Percentiles rank a stretch among this genome's conserved stretches.
Evolutionary conservation across 2,329 filamentous ascomycete genomes (phyloP).

Genomic region (Dactylonectria macrodidyma): DNA sequence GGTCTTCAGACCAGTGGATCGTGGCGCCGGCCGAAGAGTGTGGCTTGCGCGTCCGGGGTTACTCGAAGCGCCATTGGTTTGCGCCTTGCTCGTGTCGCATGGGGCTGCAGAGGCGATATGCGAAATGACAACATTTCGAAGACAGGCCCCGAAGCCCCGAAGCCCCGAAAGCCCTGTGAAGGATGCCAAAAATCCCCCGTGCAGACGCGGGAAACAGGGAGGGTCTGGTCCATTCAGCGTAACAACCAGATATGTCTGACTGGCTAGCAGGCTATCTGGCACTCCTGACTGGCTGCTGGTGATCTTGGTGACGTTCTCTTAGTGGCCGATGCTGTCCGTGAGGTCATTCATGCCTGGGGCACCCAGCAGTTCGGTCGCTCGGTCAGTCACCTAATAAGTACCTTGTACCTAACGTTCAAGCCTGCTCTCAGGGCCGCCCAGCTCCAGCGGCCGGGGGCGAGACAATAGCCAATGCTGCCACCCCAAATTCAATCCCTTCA

Average conservation of each 20-base stretch:
- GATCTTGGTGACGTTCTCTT: not conserved
- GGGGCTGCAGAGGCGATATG: slow-evolving; percentile 32
- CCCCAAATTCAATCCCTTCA: not conserved
- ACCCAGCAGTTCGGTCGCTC: not conserved
- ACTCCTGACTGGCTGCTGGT: not conserved
- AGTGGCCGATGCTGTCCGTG: slow-evolving; percentile 4
- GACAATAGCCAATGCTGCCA: not conserved
- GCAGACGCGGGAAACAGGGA: not conserved
- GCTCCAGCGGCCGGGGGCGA: no score
- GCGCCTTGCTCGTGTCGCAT: slow-evolving; percentile 27
- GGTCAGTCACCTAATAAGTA: not conserved
- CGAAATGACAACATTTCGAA: slow-evolving; percentile 47
- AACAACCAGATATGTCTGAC: no score
- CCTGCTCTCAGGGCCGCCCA: no score
- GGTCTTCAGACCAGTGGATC: not conserved
- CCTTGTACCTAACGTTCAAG: not conserved
- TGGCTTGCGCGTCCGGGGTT: not conserved
- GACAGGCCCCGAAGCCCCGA: slow-evolving; percentile 15
- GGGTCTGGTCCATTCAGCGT: no score
- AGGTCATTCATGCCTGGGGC: slow-evolving; percentile 14
- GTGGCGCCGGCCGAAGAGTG: slow-evolving; percentile 9
- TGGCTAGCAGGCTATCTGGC: no score
- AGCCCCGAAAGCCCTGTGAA: slow-evolving; percentile 1
- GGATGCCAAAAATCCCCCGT: not conserved
- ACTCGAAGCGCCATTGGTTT: slow-evolving; percentile 22